These are phyloP conservation scores for Phalaenopsis hybrid DNA, from an alignment of 116 monocot species.

Conservation along the genomic window DNA sequence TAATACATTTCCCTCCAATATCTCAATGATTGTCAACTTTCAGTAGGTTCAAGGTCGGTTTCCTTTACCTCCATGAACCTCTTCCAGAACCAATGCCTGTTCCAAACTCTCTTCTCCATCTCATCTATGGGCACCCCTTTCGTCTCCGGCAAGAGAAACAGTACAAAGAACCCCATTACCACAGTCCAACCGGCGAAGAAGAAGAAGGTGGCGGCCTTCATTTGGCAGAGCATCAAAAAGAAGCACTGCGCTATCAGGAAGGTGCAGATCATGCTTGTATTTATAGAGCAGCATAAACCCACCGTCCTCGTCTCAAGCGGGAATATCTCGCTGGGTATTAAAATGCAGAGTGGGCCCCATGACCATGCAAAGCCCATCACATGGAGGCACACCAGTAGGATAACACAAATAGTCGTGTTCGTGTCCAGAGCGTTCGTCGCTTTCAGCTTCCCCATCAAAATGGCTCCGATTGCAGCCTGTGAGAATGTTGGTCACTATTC, in stretches of 20 bases:
- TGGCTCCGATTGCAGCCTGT: constrained; percentile 24
- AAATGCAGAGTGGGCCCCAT: constrained; percentile 64
- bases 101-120: constrained; percentile 69
- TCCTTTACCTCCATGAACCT: constrained; percentile 21
- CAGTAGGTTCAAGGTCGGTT: too few species aligned
- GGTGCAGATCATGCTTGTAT: constrained; percentile 71
- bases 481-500: background rate
- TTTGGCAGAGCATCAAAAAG: constrained; percentile 67
- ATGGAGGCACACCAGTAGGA: constrained; percentile 39
- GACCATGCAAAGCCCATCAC: constrained; percentile 68
- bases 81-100: constrained; percentile 62
- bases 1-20: too few species aligned
- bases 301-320: constrained; percentile 61
- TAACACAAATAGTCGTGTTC: constrained; percentile 17
- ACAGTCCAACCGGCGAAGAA: constrained; percentile 66
- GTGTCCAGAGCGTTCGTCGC: constrained; percentile 12
- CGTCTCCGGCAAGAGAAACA: constrained; percentile 65
- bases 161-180: constrained; percentile 34
- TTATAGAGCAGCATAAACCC: constrained; percentile 41
- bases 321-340: constrained; percentile 72
- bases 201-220: constrained; percentile 55
- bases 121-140: constrained; percentile 71
- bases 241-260: constrained; percentile 66
- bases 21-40: too few species aligned
- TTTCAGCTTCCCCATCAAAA: constrained; percentile 18